Percentiles rank a stretch among this genome's conserved stretches.
These are phyloP conservation scores for Polysphondylium violaceum DNA, from an alignment of 78 protist species.

Conservation along the genomic window DNA sequence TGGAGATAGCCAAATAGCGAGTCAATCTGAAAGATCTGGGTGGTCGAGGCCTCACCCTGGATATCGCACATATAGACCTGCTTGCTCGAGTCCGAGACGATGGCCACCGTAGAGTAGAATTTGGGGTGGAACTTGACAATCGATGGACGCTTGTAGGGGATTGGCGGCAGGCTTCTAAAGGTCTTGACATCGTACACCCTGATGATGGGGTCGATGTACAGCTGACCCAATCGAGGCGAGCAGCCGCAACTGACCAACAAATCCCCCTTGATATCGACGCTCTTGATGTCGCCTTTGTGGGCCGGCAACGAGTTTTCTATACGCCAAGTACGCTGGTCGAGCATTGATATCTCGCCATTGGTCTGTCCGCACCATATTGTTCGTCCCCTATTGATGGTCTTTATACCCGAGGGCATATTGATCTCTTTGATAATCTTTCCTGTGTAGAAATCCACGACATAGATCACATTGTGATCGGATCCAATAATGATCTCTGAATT, in stretches of 20 bases:
- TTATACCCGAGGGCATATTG: slow-evolving; percentile 27
- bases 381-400: slow-evolving; percentile 24
- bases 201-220: slow-evolving; percentile 39
- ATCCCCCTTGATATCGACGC: slow-evolving; percentile 60
- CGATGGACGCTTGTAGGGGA: slow-evolving; percentile 63
- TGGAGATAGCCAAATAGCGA: slow-evolving; percentile 36
- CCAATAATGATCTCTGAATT: slow-evolving; percentile 48
- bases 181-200: slow-evolving; percentile 51
- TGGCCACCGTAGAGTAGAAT: slow-evolving; percentile 35
- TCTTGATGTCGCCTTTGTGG: slow-evolving; percentile 53
- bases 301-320: slow-evolving; percentile 37
- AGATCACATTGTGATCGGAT: slow-evolving; percentile 8
- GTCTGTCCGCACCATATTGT: slow-evolving; percentile 66
- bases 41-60: slow-evolving; percentile 28
- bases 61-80: slow-evolving; percentile 59
- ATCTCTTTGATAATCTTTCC: slow-evolving; percentile 48
- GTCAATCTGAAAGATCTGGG: slow-evolving; percentile 18
- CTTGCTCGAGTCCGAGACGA: slow-evolving; percentile 29
- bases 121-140: slow-evolving; percentile 77
- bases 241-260: slow-evolving; percentile 52
- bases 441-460: slow-evolving; percentile 56
- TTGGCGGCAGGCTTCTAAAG: slow-evolving; percentile 54
- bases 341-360: slow-evolving; percentile 67
- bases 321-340: slow-evolving; percentile 56
- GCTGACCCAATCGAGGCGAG: slow-evolving; percentile 56